Conservation (phyloP, 345 rosid genomes). For the Schrenkiella parvula region DNA sequence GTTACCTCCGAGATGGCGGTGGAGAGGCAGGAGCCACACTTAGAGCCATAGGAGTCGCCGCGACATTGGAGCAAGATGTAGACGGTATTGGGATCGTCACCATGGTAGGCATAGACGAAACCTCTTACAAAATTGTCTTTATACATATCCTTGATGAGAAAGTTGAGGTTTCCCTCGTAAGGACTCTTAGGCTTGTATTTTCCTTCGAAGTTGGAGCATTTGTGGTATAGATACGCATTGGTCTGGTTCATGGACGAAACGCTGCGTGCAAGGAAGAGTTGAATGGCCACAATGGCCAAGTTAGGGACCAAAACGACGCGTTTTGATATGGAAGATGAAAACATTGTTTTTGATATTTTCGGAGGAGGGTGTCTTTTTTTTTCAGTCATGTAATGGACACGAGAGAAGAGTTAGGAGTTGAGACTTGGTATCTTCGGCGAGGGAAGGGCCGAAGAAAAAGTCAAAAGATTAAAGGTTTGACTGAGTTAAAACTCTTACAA, state of each 20-base stretch:
- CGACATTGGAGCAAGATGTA: slow-evolving; percentile 9
- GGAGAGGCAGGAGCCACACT: slow-evolving; percentile 10
- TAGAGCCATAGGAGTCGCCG: slow-evolving; percentile 6
- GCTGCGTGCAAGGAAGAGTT: not conserved
- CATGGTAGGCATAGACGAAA: not conserved
- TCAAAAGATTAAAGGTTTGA: not conserved
- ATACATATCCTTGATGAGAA: not conserved
- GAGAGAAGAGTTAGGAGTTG: slow-evolving; percentile 1
- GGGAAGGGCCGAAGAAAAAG: not conserved
- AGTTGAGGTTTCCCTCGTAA: not conserved
- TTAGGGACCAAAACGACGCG: not conserved
- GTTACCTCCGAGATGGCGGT: slow-evolving; percentile 13
- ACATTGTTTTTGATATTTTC: not conserved
- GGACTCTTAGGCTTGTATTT: not conserved
- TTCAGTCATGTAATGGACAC: not conserved
- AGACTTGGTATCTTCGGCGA: not conserved
- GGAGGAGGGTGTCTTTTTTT: not conserved
- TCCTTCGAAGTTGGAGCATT: not conserved
- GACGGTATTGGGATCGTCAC: not conserved
- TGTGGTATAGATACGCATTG: not conserved
- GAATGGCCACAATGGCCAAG: not conserved
- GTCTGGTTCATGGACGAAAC: not conserved
- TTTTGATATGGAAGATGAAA: not conserved
- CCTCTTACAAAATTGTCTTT: not conserved
- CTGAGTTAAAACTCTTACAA: not conserved